Evolutionary conservation across 805 yeast species (phyloP).

Genomic region (Spathaspora arborariae): DNA sequence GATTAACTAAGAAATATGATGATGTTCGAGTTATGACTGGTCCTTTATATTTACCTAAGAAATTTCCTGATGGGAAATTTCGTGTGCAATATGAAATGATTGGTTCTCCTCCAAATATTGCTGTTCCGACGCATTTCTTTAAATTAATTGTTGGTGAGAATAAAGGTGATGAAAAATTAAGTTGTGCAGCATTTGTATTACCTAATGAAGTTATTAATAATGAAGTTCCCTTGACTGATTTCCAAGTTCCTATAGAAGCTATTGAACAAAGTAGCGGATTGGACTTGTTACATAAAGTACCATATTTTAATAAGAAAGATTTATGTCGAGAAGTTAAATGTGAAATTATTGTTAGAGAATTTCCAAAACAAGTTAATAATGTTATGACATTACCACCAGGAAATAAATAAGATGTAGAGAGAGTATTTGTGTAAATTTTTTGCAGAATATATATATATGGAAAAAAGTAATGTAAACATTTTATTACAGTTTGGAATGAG

Average conservation of each 20-base stretch:
- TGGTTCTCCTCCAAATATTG: conserved; percentile 94
- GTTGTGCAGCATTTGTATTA: conserved; percentile 89
- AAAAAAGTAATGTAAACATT: too few species aligned
- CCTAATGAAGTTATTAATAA: conserved; percentile 85
- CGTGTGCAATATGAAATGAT: conserved; percentile 86
- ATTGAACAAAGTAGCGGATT: conserved; percentile 85
- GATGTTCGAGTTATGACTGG: conserved; percentile 89
- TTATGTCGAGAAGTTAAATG: conserved; percentile 82
- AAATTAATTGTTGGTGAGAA: conserved; percentile 84
- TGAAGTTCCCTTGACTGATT: conserved; percentile 61
- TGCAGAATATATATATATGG: not conserved
- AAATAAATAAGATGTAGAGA: not conserved
- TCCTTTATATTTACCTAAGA: conserved; percentile 82
- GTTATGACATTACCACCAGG: conserved; percentile 13
- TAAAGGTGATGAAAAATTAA: conserved; percentile 41
- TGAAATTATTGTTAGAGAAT: conserved; percentile 77
- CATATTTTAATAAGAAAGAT: conserved; percentile 50
- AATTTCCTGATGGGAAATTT: conserved; percentile 77
- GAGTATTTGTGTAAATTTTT: not conserved
- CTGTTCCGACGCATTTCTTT: conserved; percentile 97
- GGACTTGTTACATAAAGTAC: conserved; percentile 69
- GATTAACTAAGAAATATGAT: conserved; percentile 66
- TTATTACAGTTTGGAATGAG: too few species aligned
- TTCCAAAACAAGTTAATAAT: conserved; percentile 40
- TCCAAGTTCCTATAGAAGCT: conserved; percentile 87